Evolutionary conservation across 2,329 filamentous ascomycete genomes (phyloP).

Genomic region (Sarocladium kiliense): DNA sequence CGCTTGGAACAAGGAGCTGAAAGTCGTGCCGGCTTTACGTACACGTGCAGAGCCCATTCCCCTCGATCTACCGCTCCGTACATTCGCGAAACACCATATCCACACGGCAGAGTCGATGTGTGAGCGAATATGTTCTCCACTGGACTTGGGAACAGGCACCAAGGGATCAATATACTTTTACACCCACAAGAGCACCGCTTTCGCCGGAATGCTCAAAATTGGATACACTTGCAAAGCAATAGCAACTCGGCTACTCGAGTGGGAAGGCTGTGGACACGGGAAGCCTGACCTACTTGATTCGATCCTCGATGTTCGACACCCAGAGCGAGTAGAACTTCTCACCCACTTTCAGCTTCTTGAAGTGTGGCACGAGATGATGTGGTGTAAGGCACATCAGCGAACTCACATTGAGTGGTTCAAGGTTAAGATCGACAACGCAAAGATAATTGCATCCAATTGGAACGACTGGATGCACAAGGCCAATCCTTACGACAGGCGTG

Average conservation of each 20-base stretch:
- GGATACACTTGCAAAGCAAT: background rate
- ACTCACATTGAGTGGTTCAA: constrained; percentile 9
- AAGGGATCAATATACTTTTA: constrained; percentile 7
- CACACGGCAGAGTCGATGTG: background rate
- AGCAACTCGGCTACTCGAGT: background rate
- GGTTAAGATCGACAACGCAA: background rate
- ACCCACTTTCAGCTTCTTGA: constrained; percentile 1
- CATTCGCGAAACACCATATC: background rate
- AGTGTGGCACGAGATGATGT: constrained; percentile 2
- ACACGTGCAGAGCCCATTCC: background rate
- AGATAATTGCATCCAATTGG: background rate
- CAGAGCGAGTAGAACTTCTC: background rate
- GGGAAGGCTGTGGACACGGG: background rate
- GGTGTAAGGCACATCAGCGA: background rate
- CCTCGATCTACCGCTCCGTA: background rate
- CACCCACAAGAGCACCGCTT: background rate
- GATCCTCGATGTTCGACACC: background rate
- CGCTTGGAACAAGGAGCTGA: background rate
- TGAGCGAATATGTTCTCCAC: background rate
- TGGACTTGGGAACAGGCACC: background rate
- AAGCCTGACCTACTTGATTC: background rate
- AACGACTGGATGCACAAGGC: background rate
- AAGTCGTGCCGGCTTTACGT: background rate
- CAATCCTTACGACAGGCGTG: constrained; percentile 5
- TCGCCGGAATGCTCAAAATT: constrained; percentile 6